A percentile compares a stretch with the other conserved stretches of the same genome.
Conservation (phyloP, 257 asterid genomes). For the Solanum habrochaites region DNA sequence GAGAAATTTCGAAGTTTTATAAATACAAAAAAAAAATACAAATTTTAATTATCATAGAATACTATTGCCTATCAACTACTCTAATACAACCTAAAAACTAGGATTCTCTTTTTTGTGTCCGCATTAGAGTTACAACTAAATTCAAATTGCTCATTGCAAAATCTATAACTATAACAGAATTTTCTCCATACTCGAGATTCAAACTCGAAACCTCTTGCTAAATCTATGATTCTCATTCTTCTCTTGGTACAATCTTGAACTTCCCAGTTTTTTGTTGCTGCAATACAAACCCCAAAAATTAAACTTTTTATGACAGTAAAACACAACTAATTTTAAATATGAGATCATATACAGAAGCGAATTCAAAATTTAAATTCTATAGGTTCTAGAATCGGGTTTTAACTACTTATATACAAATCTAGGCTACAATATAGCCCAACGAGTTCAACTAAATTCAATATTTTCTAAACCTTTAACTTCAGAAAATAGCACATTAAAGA, state of each 20-base stretch:
- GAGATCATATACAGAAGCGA: fast-evolving
- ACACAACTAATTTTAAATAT: neutral
- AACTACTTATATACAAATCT: neutral
- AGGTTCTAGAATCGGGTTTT: neutral
- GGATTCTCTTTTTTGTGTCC: neutral
- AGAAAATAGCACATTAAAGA: neutral
- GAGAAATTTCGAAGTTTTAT: neutral
- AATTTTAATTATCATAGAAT: neutral
- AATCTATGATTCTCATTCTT: neutral
- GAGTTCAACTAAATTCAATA: neutral
- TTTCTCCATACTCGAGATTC: fast-evolving
- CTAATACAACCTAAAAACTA: neutral
- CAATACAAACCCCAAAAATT: neutral
- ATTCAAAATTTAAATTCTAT: neutral
- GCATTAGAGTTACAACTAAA: neutral
- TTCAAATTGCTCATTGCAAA: fast-evolving
- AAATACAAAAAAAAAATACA: neutral
- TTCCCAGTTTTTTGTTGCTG: slow-evolving; percentile 84
- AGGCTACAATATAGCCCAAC: neutral
- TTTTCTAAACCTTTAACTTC: neutral
- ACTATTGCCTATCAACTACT: neutral
- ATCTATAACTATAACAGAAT: too few relatives aligned
- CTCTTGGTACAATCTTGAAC: slow-evolving; percentile 90
- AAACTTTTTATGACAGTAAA: neutral
- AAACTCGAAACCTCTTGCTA: neutral